Percentiles rank a stretch among this genome's conserved stretches.
These are phyloP conservation scores for Limnanthes douglasii DNA, from an alignment of 345 rosid genomes.

Conservation along the genomic window DNA sequence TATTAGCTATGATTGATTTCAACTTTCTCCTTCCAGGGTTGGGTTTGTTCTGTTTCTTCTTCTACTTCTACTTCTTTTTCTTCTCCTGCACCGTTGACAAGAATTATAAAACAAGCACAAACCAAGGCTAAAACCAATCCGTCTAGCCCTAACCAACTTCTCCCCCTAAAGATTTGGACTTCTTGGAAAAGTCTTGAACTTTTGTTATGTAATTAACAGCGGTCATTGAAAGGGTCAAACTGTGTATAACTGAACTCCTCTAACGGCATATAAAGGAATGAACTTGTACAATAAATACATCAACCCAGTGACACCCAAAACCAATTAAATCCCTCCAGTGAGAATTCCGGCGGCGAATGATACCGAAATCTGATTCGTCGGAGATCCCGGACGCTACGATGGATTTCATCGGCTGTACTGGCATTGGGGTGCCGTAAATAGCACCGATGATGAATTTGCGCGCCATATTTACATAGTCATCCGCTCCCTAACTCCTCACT, in stretches of 20 bases:
- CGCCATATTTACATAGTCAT: too few relatives aligned
- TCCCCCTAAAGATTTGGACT: slow-evolving; percentile 38
- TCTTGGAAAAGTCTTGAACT: slow-evolving; percentile 43
- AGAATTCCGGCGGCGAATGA: slow-evolving; percentile 75
- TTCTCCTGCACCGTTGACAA: slow-evolving; percentile 55
- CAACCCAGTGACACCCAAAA: slow-evolving; percentile 59
- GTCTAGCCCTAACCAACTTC: slow-evolving; percentile 72
- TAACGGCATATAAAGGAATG: slow-evolving; percentile 52
- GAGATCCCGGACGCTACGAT: slow-evolving; percentile 70
- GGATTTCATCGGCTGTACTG: slow-evolving; percentile 91
- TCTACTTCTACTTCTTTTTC: slow-evolving; percentile 10
- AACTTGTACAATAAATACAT: slow-evolving; percentile 52
- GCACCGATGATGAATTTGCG: slow-evolving; percentile 60
- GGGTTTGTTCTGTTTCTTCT: too few relatives aligned
- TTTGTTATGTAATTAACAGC: slow-evolving; percentile 59
- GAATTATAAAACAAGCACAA: slow-evolving; percentile 43
- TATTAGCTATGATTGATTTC: too few relatives aligned
- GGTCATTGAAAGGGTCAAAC: slow-evolving; percentile 59
- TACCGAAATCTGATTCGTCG: slow-evolving; percentile 23
- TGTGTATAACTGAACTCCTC: slow-evolving; percentile 80
- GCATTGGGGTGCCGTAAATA: slow-evolving; percentile 73
- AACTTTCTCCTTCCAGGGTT: too few relatives aligned
- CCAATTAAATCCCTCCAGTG: slow-evolving; percentile 47
- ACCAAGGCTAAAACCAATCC: slow-evolving; percentile 54
- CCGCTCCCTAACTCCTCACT: too few relatives aligned